Base-by-base conservation (phyloP, 306 rosid genomes). In the Neltuma alba region DNA sequence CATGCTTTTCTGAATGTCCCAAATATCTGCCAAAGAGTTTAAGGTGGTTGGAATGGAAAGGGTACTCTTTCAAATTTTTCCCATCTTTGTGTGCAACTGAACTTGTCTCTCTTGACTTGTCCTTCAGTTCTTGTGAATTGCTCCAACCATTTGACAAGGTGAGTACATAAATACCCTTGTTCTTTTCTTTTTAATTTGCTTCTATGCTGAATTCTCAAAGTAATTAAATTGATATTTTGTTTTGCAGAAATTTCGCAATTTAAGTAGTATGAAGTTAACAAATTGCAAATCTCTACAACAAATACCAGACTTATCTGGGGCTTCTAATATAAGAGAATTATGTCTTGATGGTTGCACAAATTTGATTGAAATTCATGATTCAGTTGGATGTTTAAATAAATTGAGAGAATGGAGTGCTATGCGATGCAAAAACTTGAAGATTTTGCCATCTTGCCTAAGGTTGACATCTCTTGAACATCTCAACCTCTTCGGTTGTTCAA, bases 21-120 rank as follows among this genome's bases (percentile, higher is more conserved):
- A 72, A 10, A 16, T 18, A 50, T 52, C 41, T 72, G 30, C 76
- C 76, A 48, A 48, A 34, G 12, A 72, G 63, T 72, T 73, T 73
- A 21, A 73, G 77, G 38, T 41, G 38, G 34, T 54, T 73, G 27
- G 45, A 33, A 13, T 73, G 77, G 77, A 13, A 9, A 2, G 20
- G 23, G 12, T 73, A 73, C 23, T 50, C 65, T 34, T 73, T 14
- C 14, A 2, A 20, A 9, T 52, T 12, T 54, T 73, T 52, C 23
- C 66, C 77, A 34, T 50, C 18, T 10, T 7, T 73, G 23, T 0
- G 14, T 20, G 48, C 47, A 6, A 34, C 4, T 0, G 38, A 54
- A n/a, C 77, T 73, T 20, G 36, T 73, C n/a, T 2, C 2, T 31
- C 65, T 73, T 16, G 38, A 34, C 30, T n/a, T 73, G 12, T 16